A percentile compares a stretch with the other conserved stretches of the same genome.
Conservation (phyloP, 2,329 filamentous ascomycete genomes). For the Coniochaeta pulveracea region DNA sequence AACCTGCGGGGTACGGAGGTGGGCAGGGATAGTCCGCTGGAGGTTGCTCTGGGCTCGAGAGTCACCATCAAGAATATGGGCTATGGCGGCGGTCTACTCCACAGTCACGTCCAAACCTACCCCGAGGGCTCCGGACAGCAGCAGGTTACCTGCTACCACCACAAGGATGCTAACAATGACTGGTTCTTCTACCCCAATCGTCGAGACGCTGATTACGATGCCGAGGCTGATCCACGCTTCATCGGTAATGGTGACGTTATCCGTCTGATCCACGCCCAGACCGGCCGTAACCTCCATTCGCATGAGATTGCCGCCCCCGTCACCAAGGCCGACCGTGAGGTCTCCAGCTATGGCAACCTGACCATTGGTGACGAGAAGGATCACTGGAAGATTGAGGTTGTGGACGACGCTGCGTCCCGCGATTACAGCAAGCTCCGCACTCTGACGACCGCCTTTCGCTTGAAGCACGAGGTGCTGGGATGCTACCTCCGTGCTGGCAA, state of each 20-base stretch:
- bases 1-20: slow-evolving; percentile 91
- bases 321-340: slow-evolving; percentile 81
- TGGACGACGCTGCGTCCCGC: slow-evolving; percentile 76
- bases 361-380: slow-evolving; percentile 96
- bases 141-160: slow-evolving; percentile 97
- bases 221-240: slow-evolving; percentile 60
- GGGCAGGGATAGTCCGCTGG: slow-evolving; percentile 85
- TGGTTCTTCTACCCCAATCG: slow-evolving; percentile 99
- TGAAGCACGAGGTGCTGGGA: slow-evolving; percentile 69
- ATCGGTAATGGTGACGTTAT: slow-evolving; percentile 68
- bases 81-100: slow-evolving; percentile 89
- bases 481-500: slow-evolving; percentile 95
- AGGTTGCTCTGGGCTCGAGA: slow-evolving; percentile 79
- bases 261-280: slow-evolving; percentile 87
- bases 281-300: slow-evolving; percentile 93
- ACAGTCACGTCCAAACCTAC: slow-evolving; percentile 93
- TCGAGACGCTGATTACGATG: slow-evolving; percentile 58
- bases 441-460: slow-evolving; percentile 82
- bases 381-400: slow-evolving; percentile 89
- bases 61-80: slow-evolving; percentile 99
- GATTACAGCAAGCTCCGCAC: slow-evolving; percentile 82
- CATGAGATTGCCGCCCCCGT: slow-evolving; percentile 83
- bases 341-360: slow-evolving; percentile 90
- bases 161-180: slow-evolving; percentile 99
- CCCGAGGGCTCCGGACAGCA: slow-evolving; percentile 90